Percentiles rank a stretch among this genome's conserved stretches.
These are phyloP conservation scores for Fusarium tanahbumbuense DNA, from an alignment of 2,329 filamentous ascomycete genomes.

Conservation along the genomic window DNA sequence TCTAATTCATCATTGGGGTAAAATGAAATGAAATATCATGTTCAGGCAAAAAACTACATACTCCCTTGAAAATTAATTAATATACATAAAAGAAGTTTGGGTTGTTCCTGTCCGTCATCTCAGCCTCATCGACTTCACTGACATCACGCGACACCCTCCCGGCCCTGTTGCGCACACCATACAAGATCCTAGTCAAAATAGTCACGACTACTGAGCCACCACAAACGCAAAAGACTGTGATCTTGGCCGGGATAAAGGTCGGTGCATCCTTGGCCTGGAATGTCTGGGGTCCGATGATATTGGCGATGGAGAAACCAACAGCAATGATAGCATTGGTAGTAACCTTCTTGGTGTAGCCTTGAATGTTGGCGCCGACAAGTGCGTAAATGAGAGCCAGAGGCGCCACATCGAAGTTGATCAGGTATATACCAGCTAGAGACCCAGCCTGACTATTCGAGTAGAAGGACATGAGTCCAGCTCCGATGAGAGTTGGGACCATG, in stretches of 20 bases:
- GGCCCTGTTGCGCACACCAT: neutral
- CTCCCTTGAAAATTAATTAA: too few species aligned
- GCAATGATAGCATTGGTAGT: slow-evolving; percentile 17
- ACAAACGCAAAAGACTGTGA: slow-evolving; percentile 12
- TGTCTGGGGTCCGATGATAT: slow-evolving; percentile 6
- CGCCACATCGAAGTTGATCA: slow-evolving; percentile 16
- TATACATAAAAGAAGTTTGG: slow-evolving; percentile 14
- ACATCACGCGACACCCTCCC: neutral
- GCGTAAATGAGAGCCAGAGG: slow-evolving; percentile 8
- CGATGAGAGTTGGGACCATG: slow-evolving; percentile 8
- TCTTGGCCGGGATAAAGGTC: neutral
- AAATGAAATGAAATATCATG: too few species aligned
- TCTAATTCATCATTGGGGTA: too few species aligned
- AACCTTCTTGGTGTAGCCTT: slow-evolving; percentile 16
- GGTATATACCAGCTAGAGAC: neutral
- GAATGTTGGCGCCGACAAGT: slow-evolving; percentile 9
- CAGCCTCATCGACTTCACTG: neutral
- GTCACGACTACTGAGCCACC: neutral
- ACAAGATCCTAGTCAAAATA: slow-evolving; percentile 1
- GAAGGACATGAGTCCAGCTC: slow-evolving; percentile 11
- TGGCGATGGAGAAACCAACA: slow-evolving; percentile 8
- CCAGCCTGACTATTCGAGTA: slow-evolving; percentile 10
- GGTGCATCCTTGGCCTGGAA: slow-evolving; percentile 9
- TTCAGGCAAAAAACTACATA: too few species aligned
- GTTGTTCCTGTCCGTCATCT: slow-evolving; percentile 15